phyloP scores from a whole-genome alignment of 176 grass and related monocot species.

The Pontederia paniculata region DNA sequence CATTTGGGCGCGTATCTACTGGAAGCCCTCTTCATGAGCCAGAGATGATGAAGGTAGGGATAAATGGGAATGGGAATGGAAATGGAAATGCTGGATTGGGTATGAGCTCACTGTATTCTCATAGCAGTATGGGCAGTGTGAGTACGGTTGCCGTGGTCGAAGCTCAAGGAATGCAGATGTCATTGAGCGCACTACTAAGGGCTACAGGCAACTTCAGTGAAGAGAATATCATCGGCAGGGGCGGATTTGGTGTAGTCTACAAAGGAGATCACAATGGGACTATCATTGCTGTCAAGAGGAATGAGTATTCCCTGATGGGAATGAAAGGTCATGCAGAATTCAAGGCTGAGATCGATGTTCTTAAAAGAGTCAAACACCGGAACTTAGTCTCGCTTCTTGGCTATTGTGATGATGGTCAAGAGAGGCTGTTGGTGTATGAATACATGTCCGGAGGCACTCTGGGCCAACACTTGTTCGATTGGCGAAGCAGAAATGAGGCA shows the following conservation, averaged over 20 bases:
- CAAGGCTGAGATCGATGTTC: slow-evolving; percentile 89
- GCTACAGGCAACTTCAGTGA: slow-evolving; percentile 88
- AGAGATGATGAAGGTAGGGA: slow-evolving; percentile 34
- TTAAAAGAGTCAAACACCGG: slow-evolving; percentile 77
- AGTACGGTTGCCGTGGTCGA: background rate
- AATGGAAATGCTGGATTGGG: background rate
- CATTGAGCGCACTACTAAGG: slow-evolving; percentile 35
- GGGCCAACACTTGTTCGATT: slow-evolving; percentile 62
- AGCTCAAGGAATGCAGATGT: slow-evolving; percentile 62
- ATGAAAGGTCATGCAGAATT: slow-evolving; percentile 78
- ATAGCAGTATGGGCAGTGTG: slow-evolving; percentile 8
- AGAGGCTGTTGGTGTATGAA: slow-evolving; percentile 89
- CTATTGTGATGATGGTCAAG: slow-evolving; percentile 62
- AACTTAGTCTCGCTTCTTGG: slow-evolving; percentile 80
- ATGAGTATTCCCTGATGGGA: slow-evolving; percentile 40
- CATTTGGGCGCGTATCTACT: slow-evolving; percentile 34
- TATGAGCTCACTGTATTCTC: slow-evolving; percentile 17
- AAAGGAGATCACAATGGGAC: slow-evolving; percentile 64
- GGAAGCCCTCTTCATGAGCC: slow-evolving; percentile 31
- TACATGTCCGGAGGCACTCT: slow-evolving; percentile 77
- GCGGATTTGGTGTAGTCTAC: slow-evolving; percentile 92
- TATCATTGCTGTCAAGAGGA: slow-evolving; percentile 72
- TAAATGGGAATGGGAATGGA: slow-evolving; percentile 23
- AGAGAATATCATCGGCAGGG: slow-evolving; percentile 59
- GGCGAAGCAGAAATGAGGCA: slow-evolving; percentile 29